phyloP scores from a whole-genome alignment of 2,329 filamentous ascomycete species.

The Beauveria sp. region DNA sequence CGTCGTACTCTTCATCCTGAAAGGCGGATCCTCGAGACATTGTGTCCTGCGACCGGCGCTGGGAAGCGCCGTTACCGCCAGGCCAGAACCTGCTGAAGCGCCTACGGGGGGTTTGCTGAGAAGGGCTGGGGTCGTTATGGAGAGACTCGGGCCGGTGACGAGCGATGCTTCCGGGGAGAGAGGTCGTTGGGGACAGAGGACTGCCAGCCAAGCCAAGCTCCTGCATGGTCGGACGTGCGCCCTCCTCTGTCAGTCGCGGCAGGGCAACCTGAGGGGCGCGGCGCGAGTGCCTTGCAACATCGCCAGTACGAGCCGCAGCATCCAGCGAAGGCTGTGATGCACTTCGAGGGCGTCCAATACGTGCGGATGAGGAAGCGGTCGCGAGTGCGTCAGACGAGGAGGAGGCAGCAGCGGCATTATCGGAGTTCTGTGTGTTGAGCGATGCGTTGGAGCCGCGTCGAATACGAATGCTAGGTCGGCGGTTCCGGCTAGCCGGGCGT shows the following conservation, averaged over 20 bases:
- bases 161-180: constrained; percentile 18
- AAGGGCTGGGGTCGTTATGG: neutral
- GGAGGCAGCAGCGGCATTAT: neutral
- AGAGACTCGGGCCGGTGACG: neutral
- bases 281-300: constrained; percentile 22
- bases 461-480: constrained; percentile 11
- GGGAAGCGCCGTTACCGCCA: neutral
- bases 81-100: constrained; percentile 11
- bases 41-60: constrained; percentile 4
- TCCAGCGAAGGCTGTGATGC: constrained; percentile 27
- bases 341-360: constrained; percentile 27
- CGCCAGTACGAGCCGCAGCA: constrained; percentile 14
- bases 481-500: constrained; percentile 6
- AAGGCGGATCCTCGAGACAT: neutral
- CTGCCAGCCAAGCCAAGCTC: constrained; percentile 22
- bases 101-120: constrained; percentile 3
- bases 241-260: constrained; percentile 33
- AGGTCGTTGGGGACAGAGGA: constrained; percentile 20
- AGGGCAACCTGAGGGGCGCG: constrained; percentile 26
- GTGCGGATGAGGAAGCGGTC: neutral
- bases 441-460: constrained; percentile 9
- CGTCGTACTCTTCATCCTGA: constrained; percentile 27
- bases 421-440: neutral
- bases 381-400: neutral
- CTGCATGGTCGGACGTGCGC: constrained; percentile 25